Percentiles rank a stretch among this genome's conserved stretches.
These are phyloP conservation scores for Sarcocystis neurona DNA, from an alignment of 169 alveolate species.

Conservation along the genomic window DNA sequence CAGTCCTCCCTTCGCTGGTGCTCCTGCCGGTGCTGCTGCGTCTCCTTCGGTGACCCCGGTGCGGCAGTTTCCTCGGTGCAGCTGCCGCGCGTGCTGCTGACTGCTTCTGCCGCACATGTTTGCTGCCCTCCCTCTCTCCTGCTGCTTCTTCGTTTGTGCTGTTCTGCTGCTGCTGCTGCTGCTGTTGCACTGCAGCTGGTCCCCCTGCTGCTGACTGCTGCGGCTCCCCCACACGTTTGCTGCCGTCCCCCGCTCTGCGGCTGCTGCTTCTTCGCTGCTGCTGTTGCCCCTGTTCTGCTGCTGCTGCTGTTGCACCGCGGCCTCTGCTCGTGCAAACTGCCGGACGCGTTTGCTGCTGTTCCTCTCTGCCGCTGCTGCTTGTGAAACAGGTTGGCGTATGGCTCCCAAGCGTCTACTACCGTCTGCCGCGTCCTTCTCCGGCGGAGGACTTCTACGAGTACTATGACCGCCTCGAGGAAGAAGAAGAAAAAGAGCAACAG, in stretches of 20 bases:
- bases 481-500: too few species aligned
- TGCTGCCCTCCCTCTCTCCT: not conserved
- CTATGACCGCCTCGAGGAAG: too few species aligned
- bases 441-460: too few species aligned
- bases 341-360: not conserved
- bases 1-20: too few species aligned
- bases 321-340: not conserved
- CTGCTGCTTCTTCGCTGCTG: not conserved
- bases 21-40: too few species aligned
- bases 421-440: too few species aligned
- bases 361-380: not conserved
- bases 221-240: too few species aligned
- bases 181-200: too few species aligned
- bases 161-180: too few species aligned
- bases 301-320: not conserved
- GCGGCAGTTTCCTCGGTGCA: not conserved
- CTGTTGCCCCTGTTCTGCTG: not conserved
- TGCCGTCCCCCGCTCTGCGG: too few species aligned
- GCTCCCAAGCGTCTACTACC: slow-evolving; percentile 47
- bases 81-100: not conserved
- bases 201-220: too few species aligned
- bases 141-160: not conserved
- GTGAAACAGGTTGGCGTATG: slow-evolving; percentile 55
- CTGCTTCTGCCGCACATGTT: not conserved
- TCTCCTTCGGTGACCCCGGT: not conserved